Evolutionary conservation across 345 rosid species (phyloP), one percentile per base, ranked within the genome.

Genomic region (Cardamine occulta): DNA sequence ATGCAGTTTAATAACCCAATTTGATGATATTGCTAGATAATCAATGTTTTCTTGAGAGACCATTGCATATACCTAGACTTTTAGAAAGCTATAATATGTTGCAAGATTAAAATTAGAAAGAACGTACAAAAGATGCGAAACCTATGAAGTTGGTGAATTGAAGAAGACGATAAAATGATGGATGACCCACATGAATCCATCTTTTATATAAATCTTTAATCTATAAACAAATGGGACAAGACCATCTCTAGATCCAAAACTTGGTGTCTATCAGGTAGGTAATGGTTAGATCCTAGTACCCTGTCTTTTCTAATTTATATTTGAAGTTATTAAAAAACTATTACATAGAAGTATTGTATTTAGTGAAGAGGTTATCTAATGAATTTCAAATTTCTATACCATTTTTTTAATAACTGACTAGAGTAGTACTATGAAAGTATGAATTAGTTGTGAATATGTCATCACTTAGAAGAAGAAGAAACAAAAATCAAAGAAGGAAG

Each of bases 181-280:
- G 67, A 76, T 76, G 75, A 63, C 80, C 67, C 80, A 77, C 80
- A 77, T 77, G 76, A 63, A 77, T 77, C 80, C 65, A 63, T 66
- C 66, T 70, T 63, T 70, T 54, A 62, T 23, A 32, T 76, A 28
- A 52, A n/a, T 68, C 55, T 19, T 53, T 69, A 42, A 47, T 44
- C 39, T 34, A 74, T 68, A 60, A 51, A 75, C 29, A 60, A 68
- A 69, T 31, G 28, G 37, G 64, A 45, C 64, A 40, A 31, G 7
- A 52, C 68, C 64, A 69, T 76, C 64, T 62, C 56, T 60, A 68
- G 64, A 76, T 76, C 64, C 70, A 76, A 52, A 31, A 54, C 12
- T 61, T 61, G 23, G 63, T 68, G 63, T 67, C 7, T 68, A 26
- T 67, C 68, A 59, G 54, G 17, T 39, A 48, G 73, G 53, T 37